Percentiles rank a stretch among this genome's conserved stretches.
These are phyloP conservation scores for Vitis hybrid DNA, from an alignment of 177 flowering plant genomes.

Conservation along the genomic window DNA sequence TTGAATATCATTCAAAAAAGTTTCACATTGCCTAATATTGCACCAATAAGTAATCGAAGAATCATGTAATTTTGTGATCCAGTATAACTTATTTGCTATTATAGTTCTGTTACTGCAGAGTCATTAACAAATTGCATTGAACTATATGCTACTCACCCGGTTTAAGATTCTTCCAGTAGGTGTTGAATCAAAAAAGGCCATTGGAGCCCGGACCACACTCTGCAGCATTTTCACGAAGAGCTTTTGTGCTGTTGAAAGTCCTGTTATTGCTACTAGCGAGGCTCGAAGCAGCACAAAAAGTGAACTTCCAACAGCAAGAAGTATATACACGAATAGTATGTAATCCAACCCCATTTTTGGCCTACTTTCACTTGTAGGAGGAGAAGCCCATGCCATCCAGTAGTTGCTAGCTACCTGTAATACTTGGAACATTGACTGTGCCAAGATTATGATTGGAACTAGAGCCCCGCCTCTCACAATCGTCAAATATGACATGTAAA, in stretches of 20 bases:
- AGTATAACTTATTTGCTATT: no score
- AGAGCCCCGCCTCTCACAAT: conserved; percentile 66
- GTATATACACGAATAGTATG: conserved; percentile 62
- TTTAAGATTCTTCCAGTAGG: conserved; percentile 95
- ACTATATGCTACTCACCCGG: conserved; percentile 50
- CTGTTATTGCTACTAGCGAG: conserved; percentile 39
- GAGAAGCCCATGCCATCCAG: conserved; percentile 99
- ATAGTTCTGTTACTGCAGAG: neutral
- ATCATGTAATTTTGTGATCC: no score
- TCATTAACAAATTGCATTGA: no score
- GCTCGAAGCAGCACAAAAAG: conserved; percentile 59
- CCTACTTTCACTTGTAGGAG: conserved; percentile 43
- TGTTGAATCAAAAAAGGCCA: conserved; percentile 97
- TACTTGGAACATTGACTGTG: conserved; percentile 80
- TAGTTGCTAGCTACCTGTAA: conserved; percentile 87
- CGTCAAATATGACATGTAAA: conserved; percentile 86
- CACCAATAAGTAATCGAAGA: no score
- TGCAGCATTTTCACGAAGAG: conserved; percentile 73
- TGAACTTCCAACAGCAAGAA: conserved; percentile 79
- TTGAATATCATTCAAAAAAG: no score
- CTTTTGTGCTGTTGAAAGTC: conserved; percentile 54
- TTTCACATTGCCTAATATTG: no score
- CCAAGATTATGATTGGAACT: conserved; percentile 73
- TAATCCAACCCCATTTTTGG: conserved; percentile 44
- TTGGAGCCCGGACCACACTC: conserved; percentile 78